phyloP scores from a whole-genome alignment of 169 alveolate species.

The Eimeria brunetti region DNA sequence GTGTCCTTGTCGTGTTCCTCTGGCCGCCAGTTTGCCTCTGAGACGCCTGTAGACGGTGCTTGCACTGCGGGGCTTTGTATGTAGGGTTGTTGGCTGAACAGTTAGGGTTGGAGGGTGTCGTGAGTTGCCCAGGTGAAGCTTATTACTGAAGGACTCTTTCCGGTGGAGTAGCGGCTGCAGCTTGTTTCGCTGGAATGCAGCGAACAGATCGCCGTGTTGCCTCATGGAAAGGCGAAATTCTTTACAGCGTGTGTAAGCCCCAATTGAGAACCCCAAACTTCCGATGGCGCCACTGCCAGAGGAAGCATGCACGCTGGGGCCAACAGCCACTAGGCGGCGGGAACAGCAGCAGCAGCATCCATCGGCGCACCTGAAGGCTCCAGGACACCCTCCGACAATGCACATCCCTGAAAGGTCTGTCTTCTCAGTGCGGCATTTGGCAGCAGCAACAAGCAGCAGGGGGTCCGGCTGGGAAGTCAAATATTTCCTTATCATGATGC shows the following conservation, averaged over 20 bases:
- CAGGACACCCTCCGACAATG: not conserved
- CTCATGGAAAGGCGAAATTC: not conserved
- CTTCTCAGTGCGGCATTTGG: not conserved
- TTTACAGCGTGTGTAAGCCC: not conserved
- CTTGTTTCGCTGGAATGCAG: not conserved
- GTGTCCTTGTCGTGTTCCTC: not conserved
- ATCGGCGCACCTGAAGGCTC: not conserved
- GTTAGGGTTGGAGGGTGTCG: not conserved
- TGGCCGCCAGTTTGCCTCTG: not conserved
- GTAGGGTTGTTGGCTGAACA: not conserved
- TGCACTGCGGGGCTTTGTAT: not conserved
- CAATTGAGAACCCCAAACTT: not conserved
- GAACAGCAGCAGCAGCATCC: too few relatives aligned
- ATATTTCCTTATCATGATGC: not conserved
- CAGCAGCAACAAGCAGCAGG: not conserved
- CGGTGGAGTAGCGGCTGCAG: not conserved
- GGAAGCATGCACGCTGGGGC: not conserved
- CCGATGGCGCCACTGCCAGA: not conserved
- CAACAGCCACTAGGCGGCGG: not conserved
- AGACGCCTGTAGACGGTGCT: not conserved
- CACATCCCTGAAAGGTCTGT: not conserved
- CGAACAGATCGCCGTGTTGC: not conserved
- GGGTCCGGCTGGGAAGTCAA: not conserved
- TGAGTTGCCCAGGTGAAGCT: not conserved
- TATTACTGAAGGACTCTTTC: not conserved